phyloP scores from a whole-genome alignment of 257 asterid species.

The Nicotiana benthamiana region DNA sequence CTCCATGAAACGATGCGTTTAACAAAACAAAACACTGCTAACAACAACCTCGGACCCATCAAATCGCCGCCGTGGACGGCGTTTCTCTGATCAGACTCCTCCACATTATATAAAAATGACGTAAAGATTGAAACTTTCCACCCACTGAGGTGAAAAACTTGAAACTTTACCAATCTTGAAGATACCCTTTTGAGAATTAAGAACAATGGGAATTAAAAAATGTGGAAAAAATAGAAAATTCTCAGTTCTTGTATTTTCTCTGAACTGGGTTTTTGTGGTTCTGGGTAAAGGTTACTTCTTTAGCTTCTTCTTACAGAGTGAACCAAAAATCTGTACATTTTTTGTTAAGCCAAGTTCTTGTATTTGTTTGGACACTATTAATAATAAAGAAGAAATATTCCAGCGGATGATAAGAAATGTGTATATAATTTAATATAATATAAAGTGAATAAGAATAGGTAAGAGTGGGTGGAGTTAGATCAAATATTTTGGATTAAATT shows the following conservation, averaged over 20 bases:
- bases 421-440: slow-evolving; percentile 1
- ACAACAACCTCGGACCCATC: slow-evolving; percentile 50
- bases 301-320: not conserved
- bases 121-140: not conserved
- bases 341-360: not conserved
- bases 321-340: slow-evolving; percentile 3
- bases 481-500: not conserved
- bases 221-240: no score
- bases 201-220: not conserved
- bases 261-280: not conserved
- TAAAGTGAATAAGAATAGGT: slow-evolving; percentile 27
- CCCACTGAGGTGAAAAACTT: not conserved
- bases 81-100: slow-evolving; percentile 41
- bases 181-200: not conserved
- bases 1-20: slow-evolving; percentile 70
- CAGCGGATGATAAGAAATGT: not conserved
- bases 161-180: not conserved
- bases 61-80: slow-evolving; percentile 35
- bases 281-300: not conserved
- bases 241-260: not conserved
- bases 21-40: slow-evolving; percentile 14
- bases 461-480: slow-evolving; percentile 39
- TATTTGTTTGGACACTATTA: not conserved
- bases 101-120: slow-evolving; percentile 41
- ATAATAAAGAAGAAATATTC: not conserved